Percentiles rank a stretch among this genome's conserved stretches.
Conservation (phyloP, 352 stramenopile genomes). For the Phytophthora litchii region DNA sequence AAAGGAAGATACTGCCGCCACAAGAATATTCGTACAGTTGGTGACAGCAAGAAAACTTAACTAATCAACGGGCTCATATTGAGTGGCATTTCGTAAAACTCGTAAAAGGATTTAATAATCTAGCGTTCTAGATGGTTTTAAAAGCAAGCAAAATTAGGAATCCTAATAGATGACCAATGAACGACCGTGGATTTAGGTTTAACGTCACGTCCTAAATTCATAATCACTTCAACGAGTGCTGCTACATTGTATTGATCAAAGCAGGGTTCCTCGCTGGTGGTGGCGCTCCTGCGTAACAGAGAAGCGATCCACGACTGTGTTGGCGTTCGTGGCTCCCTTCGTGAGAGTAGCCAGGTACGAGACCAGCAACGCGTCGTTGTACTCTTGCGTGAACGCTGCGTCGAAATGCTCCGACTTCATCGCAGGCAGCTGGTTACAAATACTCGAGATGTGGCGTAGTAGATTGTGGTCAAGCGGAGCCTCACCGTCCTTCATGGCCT, state of each 20-base stretch:
- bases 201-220: conserved; percentile 14
- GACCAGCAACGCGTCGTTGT: conserved; percentile 84
- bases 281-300: conserved; percentile 72
- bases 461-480: conserved; percentile 79
- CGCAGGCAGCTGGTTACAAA: conserved; percentile 84
- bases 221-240: conserved; percentile 23
- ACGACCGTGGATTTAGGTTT: neutral
- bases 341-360: conserved; percentile 86
- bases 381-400: conserved; percentile 76
- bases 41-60: neutral
- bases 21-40: neutral
- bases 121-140: too few relatives aligned
- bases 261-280: conserved; percentile 59
- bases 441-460: conserved; percentile 85
- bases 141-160: neutral
- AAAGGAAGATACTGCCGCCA: conserved; percentile 28
- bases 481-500: conserved; percentile 77
- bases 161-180: too few relatives aligned
- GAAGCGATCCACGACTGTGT: conserved; percentile 85
- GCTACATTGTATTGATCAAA: conserved; percentile 30
- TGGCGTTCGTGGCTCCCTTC: conserved; percentile 79
- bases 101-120: too few relatives aligned
- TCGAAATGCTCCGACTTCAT: conserved; percentile 82
- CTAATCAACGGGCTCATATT: neutral
- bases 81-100: conserved; percentile 1